A percentile compares a stretch with the other conserved stretches of the same genome.
Conservation (phyloP, 495 filamentous ascomycete species). For the Penicillium ucsense region DNA sequence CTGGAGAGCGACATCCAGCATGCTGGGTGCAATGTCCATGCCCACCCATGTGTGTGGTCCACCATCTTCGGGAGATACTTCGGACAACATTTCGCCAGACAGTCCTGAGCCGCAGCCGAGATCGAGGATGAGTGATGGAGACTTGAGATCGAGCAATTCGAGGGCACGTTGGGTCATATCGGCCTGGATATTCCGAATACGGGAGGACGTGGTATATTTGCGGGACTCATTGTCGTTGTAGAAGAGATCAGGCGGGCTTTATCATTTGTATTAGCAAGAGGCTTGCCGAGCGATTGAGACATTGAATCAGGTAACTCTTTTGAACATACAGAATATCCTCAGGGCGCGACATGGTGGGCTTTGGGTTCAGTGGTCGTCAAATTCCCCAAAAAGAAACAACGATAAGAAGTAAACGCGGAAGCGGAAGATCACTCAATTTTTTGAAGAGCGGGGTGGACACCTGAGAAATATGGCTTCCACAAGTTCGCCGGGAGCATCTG, state of each 20-base stretch:
- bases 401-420: constrained; percentile 1
- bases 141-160: constrained; percentile 71
- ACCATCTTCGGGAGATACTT: constrained; percentile 51
- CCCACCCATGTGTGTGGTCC: constrained; percentile 90
- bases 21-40: constrained; percentile 87
- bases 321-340: constrained; percentile 75
- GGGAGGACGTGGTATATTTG: constrained; percentile 95
- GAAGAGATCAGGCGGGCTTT: constrained; percentile 84
- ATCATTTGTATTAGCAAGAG: background rate
- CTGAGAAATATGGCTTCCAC: constrained; percentile 15
- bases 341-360: constrained; percentile 75
- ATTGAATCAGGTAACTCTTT: background rate
- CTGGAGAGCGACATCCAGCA: constrained; percentile 87
- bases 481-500: constrained; percentile 3
- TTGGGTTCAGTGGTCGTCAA: background rate
- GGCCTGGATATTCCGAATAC: constrained; percentile 89
- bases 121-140: constrained; percentile 83
- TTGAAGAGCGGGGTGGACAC: constrained; percentile 8
- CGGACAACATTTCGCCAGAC: constrained; percentile 83
- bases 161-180: constrained; percentile 90
- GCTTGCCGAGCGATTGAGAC: background rate
- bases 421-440: constrained; percentile 2
- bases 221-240: constrained; percentile 92
- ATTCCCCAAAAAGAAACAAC: background rate
- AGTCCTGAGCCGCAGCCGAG: constrained; percentile 93